A percentile compares a stretch with the other conserved stretches of the same genome.
Conservation (phyloP, 2,329 filamentous ascomycete genomes). For the Thielaviopsis musarum region DNA sequence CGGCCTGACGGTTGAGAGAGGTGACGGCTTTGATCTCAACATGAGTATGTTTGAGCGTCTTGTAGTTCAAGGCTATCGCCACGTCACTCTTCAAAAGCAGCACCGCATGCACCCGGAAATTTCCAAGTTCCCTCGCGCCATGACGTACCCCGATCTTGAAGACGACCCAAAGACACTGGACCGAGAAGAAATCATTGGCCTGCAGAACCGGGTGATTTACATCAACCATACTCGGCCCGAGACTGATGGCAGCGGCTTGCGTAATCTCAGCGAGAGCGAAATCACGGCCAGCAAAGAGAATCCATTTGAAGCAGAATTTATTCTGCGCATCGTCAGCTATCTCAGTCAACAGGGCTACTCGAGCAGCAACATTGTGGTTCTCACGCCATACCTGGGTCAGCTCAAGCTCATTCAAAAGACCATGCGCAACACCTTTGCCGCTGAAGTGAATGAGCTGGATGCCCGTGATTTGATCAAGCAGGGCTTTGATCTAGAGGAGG, state of each 20-base stretch:
- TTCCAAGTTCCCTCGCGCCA: conserved; percentile 35
- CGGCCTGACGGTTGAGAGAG: conserved; percentile 36
- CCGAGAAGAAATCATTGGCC: conserved; percentile 33
- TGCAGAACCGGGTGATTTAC: conserved; percentile 46
- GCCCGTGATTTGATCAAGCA: conserved; percentile 43
- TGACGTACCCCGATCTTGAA: conserved; percentile 45
- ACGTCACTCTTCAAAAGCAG: conserved; percentile 40
- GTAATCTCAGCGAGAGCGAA: conserved; percentile 31
- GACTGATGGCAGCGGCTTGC: neutral
- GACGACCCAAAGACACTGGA: conserved; percentile 34
- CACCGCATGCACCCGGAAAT: conserved; percentile 56
- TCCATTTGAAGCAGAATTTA: conserved; percentile 46
- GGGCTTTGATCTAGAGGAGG: conserved; percentile 39
- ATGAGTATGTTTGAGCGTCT: conserved; percentile 53
- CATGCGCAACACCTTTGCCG: conserved; percentile 41
- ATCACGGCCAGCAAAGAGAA: conserved; percentile 35
- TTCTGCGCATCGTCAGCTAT: conserved; percentile 47
- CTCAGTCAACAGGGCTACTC: conserved; percentile 55
- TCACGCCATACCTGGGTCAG: conserved; percentile 60
- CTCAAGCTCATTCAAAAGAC: conserved; percentile 37
- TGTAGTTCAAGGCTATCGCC: conserved; percentile 34
- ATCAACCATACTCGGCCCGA: conserved; percentile 34
- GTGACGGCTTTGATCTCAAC: conserved; percentile 27
- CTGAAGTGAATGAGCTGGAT: conserved; percentile 52
- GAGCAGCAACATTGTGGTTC: conserved; percentile 45